Base-by-base conservation (phyloP, 2,329 filamentous ascomycete species). In the Penicillium corylophilum region DNA sequence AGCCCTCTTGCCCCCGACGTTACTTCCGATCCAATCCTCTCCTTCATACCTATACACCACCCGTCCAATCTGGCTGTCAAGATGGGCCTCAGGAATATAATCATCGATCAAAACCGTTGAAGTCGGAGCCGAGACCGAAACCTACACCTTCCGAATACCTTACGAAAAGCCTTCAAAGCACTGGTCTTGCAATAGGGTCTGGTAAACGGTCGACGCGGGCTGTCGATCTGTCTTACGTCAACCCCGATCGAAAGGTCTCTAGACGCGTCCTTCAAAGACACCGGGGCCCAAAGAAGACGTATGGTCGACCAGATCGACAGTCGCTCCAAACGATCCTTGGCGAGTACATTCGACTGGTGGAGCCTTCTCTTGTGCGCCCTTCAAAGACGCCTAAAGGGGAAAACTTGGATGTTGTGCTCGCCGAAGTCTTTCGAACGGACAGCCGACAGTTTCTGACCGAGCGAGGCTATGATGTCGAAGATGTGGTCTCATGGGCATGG, bases 401-500 rank as follows among this genome's bases (percentile, higher is more conserved):
- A 8, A 48, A 56, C 10, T 51, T 72, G 16, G 59, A 70, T 28
- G 41, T 53, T 20, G 67, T 62, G 33, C 46, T 76, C 12, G 53
- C 59, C 44, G 51, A 55, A 13, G 64, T 74, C n/a, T 75, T 77
- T 44, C 53, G 63, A 44, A 43, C 60, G 5, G 48, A 58, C 5
- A 59, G 61, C 22, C 33, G 69, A 26, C 50, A 59, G 6, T 71
- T 66, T 39, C 56, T 78, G 8, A 57, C 46, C 7, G 36, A 53
- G 18, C 63, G 66, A 44, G 64, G 70, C 7, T 75, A 72, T 56
- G 66, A 64, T 41, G 57, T 64, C 16, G 55, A 62, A 4, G 75
- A 79, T 63, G 69, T 79, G 23, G 66, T 73, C 50, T 59, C 65
- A 16, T 79, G 77, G 76, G 70, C 74, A 16, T 79, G 77, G 77